phyloP scores from a whole-genome alignment of 179 eudicot species.

The Spinacia oleracea region DNA sequence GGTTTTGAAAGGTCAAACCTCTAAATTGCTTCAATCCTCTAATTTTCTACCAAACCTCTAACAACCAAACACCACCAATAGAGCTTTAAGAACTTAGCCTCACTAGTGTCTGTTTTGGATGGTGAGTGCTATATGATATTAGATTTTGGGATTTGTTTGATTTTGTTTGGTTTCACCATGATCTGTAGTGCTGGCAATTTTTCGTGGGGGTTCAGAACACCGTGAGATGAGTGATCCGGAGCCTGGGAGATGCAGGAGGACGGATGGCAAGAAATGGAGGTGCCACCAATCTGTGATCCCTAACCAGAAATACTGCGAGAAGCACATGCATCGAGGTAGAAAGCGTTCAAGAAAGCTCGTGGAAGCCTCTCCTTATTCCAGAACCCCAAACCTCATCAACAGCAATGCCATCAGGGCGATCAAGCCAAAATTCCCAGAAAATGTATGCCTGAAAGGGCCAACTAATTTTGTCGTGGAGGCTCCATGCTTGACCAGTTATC shows the following conservation, averaged over 20 bases:
- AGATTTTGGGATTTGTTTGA: not conserved
- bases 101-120: not conserved
- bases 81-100: not conserved
- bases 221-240: conserved; percentile 36
- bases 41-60: too few relatives aligned
- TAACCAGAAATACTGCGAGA: conserved; percentile 47
- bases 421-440: conserved; percentile 5
- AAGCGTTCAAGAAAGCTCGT: conserved; percentile 61
- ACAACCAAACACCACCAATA: too few relatives aligned
- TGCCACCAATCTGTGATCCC: conserved; percentile 40
- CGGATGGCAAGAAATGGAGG: conserved; percentile 58
- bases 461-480: conserved; percentile 10
- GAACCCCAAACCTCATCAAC: not conserved
- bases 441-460: not conserved
- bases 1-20: too few relatives aligned
- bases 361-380: conserved; percentile 30
- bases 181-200: conserved; percentile 16
- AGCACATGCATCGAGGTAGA: conserved; percentile 52
- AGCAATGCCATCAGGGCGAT: not conserved
- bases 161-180: not conserved
- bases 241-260: conserved; percentile 49
- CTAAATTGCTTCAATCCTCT: too few relatives aligned
- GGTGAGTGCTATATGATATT: not conserved
- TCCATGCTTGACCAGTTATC: not conserved
- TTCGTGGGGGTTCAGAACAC: not conserved